Percentiles rank a stretch among this genome's conserved stretches.
phyloP scores from a whole-genome alignment of 768 basidiomycete genomes.

The Lanmaoa rubissima region DNA sequence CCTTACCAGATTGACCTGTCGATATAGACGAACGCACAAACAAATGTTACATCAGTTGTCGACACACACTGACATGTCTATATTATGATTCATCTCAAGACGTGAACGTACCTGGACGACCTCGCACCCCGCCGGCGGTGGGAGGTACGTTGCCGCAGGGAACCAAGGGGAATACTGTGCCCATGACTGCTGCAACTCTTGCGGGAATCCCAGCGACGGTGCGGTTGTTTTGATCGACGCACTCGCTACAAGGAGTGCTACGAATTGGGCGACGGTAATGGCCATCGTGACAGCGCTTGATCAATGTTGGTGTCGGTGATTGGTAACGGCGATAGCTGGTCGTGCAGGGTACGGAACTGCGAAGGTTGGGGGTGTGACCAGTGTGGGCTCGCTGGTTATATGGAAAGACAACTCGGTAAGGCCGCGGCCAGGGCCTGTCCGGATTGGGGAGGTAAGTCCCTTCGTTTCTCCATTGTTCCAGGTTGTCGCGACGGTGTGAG shows the following conservation, averaged over 20 bases:
- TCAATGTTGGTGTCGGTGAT: not conserved
- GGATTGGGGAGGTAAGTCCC: not conserved
- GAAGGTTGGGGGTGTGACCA: not conserved
- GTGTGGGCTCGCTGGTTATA: not conserved
- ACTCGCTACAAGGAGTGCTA: not conserved
- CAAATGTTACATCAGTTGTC: not conserved
- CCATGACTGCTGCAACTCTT: conserved; percentile 39
- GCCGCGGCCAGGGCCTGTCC: too few species aligned
- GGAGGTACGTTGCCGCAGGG: conserved; percentile 41
- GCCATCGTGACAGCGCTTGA: not conserved
- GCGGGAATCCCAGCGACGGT: conserved; percentile 6
- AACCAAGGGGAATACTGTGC: conserved; percentile 59
- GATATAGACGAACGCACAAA: not conserved
- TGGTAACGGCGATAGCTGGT: not conserved
- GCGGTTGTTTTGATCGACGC: conserved; percentile 5
- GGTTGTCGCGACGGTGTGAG: not conserved
- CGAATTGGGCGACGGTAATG: not conserved
- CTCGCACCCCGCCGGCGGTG: conserved; percentile 45
- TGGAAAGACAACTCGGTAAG: not conserved
- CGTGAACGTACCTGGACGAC: conserved; percentile 48
- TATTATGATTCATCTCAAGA: not conserved
- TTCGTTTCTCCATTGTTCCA: not conserved
- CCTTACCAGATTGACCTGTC: conserved; percentile 19
- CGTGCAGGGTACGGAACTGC: not conserved
- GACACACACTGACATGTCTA: not conserved